Base-by-base conservation (phyloP, 2,329 filamentous ascomycete species). In the Hirsutella thompsonii region DNA sequence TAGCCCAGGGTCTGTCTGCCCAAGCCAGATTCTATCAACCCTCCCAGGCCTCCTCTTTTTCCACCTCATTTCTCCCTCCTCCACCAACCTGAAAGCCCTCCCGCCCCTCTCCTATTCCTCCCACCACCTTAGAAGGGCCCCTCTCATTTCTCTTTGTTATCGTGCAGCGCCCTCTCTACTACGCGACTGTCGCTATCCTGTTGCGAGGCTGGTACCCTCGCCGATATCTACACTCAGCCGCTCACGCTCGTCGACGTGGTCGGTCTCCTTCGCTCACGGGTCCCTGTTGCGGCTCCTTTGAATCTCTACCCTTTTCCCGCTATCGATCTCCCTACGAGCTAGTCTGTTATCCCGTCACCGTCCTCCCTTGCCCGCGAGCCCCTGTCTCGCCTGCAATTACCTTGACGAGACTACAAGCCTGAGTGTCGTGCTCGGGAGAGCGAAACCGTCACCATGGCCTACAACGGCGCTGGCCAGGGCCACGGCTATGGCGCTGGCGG, bases 401-500 rank as follows among this genome's bases (percentile, higher is more conserved):
- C 35, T 28, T 28, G 34, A 35, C 29, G 41, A 14, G 8, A 34
- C 9, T 6, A 34, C 16, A 26, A 35, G 9, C 13, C 16, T 42
- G 44, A 36, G 40, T 44, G 42, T 46, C 39, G 42, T 49, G 42
- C 46, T 46, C 47, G 46, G 41, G 46, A 47, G 44, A 14, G 36
- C 41, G 16, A 35, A 40, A 44, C 44, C 42, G 18, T 42, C 51
- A 59, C 43, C 44, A 67, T 67, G 64, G 79, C 79, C 55, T 83
- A 83, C 64, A 74, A 76, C 62, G 74, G 75, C 57, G 62, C 66
- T 55, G 72, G 72, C 50, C 59, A 66, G 50, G 68, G 69, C 46
- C 68, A 74, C 49, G 73, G 73, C 42, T 81, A 78, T 50, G 68
- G 76, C 42, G 72, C 54, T 40, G 50, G 49, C 39, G 59, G 76